Evolutionary conservation across 1,284 basidiomycete genomes (phyloP), one percentile per base, ranked within the genome.

Genomic region (Pseudozyma thailandica): DNA sequence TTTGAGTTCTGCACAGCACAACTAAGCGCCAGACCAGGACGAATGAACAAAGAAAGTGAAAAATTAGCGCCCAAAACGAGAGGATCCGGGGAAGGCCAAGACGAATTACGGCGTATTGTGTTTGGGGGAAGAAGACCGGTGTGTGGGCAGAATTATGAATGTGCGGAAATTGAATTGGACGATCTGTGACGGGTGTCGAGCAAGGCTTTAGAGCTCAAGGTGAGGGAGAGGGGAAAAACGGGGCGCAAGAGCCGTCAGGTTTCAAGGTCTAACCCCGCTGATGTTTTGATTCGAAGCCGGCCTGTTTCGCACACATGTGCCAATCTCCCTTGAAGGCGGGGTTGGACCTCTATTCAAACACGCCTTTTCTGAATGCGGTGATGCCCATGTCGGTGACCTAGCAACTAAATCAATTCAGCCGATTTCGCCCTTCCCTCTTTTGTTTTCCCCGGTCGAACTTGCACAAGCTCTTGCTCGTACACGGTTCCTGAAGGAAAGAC

Each of bases 171-270:
- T 31, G 44, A 46, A 27, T 18, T 18, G 16, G 59, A 50, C 59
- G 59, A 61, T 61, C 59, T 55, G 33, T 46, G 47, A 61, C 52
- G 51, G 47, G 27, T 54, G 50, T 50, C 46, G 50, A 45, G 46
- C 44, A 48, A 39, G 30, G 42, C 42, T 52, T 37, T 37, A 18
- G 9, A 27, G 41, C 25, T 49, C 46, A 45, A 45, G 15, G 50
- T 52, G 57, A 23, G 39, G 20, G 21, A 5, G 18, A 21, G 50
- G 50, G 51, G 47, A 20, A 20, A 30, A 26, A 43, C 18, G 20
- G 20, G 38, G 20, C 38, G 20, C 38, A n/a, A 10, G 20, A 21
- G 38, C 38, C 3, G 20, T n/a, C 20, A 30, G 43, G 31, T 13
- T 16, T 13, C 28, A 9, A 20, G 43, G 6, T 7, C 35, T 23